Base-by-base conservation (phyloP, 2,329 filamentous ascomycete species). In the Ophiosphaerella korrae region DNA sequence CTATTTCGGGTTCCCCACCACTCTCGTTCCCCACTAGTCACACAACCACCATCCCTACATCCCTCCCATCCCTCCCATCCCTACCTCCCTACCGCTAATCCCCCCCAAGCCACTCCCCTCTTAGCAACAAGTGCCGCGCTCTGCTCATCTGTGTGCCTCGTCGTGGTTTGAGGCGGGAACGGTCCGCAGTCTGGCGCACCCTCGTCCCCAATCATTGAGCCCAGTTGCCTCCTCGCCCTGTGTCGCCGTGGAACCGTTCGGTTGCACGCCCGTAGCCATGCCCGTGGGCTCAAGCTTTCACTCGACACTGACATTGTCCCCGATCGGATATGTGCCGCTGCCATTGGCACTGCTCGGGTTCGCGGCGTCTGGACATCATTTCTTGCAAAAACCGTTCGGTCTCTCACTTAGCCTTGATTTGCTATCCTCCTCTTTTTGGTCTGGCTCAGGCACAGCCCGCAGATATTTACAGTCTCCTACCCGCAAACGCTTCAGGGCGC, bases 361-460 rank as follows among this genome's bases (percentile, higher is more conserved):
- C 67, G 65, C 63, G 64, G 63, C 60, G 59, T 60, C 55, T 62
- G 63, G 56, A 57, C 53, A 55, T 59, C 62, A 57, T 60, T 43
- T 57, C 57, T 55, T 45, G 38, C 39, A 45, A 45, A 21, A 43
- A 43, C 52, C 13, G 38, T 45, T 33, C 31, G 40, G 38, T 45
- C 55, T 52, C 55, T 50, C 54, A 37, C 58, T 55, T 42, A 55
- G 58, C 54, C 50, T 55, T 48, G 39, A 61, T 57, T 54, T 47
- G 55, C 59, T 54, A 59, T 55, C 42, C 56, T 58, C 53, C 50
- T 55, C 48, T 40, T 62, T 57, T 54, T 44, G 55, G 60, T 54
- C 64, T 66, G 65, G 68, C 61, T 61, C 64, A 71, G 62, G 62
- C 71, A 74, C 71, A 71, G 70, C 71, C 71, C 64, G 61, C 58